A percentile compares a stretch with the other conserved stretches of the same genome.
phyloP scores from a whole-genome alignment of 306 rosid genomes.

The Acmispon strigosus region DNA sequence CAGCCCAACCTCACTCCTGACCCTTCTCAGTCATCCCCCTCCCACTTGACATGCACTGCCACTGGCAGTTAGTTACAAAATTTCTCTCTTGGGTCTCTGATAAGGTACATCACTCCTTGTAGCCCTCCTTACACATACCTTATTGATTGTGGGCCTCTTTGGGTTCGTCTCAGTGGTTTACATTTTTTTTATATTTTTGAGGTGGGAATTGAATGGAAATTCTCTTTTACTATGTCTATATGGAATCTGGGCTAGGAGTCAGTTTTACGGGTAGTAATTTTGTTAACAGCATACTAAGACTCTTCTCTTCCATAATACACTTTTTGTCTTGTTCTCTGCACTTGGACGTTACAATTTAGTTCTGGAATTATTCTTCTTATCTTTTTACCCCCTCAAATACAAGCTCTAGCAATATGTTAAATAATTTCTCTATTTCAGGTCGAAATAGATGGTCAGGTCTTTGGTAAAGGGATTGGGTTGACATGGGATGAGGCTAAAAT shows the following conservation, averaged over 20 bases:
- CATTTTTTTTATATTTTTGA: neutral
- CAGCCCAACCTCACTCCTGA: too few relatives aligned
- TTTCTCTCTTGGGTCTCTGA: too few relatives aligned
- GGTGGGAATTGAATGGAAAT: neutral
- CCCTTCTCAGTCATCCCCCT: too few relatives aligned
- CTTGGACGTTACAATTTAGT: neutral
- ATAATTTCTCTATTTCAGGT: constrained; percentile 39
- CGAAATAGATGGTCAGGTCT: constrained; percentile 76
- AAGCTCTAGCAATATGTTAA: neutral
- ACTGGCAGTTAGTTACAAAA: too few relatives aligned
- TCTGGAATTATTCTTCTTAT: neutral
- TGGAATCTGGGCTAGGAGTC: neutral
- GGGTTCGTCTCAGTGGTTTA: neutral
- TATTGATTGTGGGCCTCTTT: too few relatives aligned
- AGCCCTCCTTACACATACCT: too few relatives aligned
- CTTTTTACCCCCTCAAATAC: too few relatives aligned
- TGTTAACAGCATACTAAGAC: neutral
- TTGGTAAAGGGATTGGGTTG: constrained; percentile 75
- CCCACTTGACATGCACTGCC: too few relatives aligned
- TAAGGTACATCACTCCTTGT: too few relatives aligned
- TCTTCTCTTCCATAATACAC: neutral
- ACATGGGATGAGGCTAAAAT: constrained; percentile 88
- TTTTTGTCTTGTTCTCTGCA: neutral
- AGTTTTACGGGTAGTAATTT: neutral
- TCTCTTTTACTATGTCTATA: neutral